Evolutionary conservation across 305 asterid genomes (phyloP).

Genomic region (Coffea humblotiana): DNA sequence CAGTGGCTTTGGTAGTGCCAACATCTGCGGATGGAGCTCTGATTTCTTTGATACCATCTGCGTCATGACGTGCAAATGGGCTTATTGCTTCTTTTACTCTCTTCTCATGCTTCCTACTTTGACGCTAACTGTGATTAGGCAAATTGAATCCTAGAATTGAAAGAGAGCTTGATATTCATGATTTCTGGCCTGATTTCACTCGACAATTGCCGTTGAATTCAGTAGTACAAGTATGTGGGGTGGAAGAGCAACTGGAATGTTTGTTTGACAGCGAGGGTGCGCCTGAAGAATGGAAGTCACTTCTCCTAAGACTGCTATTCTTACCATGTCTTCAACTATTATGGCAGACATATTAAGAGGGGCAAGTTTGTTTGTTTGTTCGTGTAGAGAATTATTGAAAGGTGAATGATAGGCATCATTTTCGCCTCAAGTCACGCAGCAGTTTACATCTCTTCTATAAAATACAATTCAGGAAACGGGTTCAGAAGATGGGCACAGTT

Average conservation of each 20-base stretch:
- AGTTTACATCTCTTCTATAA: too few relatives aligned
- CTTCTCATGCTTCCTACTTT: background rate
- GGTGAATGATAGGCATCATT: too few relatives aligned
- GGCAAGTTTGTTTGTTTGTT: too few relatives aligned
- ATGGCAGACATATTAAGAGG: too few relatives aligned
- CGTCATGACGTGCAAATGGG: background rate
- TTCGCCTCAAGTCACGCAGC: too few relatives aligned
- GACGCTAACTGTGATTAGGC: background rate
- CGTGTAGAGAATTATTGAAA: too few relatives aligned
- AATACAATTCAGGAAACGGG: too few relatives aligned
- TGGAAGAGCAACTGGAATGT: background rate
- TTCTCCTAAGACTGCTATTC: too few relatives aligned
- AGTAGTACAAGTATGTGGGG: background rate
- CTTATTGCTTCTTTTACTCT: background rate
- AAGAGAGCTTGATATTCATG: background rate
- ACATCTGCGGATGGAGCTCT: background rate
- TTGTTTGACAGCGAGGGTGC: background rate
- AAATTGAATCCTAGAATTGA: background rate
- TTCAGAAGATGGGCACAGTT: background rate
- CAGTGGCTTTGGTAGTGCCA: too few relatives aligned
- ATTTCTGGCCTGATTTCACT: background rate
- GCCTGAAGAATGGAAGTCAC: background rate
- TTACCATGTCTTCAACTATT: too few relatives aligned
- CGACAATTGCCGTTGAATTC: background rate
- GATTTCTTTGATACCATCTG: background rate